Percentiles rank a stretch among this genome's conserved stretches.
These are phyloP conservation scores for Solanum sparsipilum DNA, from an alignment of 257 asterid species.

Conservation along the genomic window DNA sequence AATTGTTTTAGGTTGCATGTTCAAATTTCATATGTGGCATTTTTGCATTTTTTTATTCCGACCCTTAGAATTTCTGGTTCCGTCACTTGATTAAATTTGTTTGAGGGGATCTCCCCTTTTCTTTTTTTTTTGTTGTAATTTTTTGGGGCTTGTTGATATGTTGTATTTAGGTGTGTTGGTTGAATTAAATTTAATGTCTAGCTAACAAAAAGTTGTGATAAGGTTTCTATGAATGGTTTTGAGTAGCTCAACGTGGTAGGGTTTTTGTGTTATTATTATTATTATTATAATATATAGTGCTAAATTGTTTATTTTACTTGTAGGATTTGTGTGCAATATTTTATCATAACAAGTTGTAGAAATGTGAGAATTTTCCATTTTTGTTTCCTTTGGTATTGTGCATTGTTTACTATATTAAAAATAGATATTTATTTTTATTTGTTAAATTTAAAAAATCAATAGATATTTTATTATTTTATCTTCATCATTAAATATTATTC, in stretches of 20 bases:
- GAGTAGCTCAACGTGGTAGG: not conserved
- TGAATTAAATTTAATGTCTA: not conserved
- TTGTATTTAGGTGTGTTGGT: not conserved
- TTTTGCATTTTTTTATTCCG: not conserved
- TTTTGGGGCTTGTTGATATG: not conserved
- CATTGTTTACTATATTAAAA: not conserved
- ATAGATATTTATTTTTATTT: too few species aligned
- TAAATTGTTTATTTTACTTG: not conserved
- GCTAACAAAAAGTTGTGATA: not conserved
- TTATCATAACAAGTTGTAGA: not conserved
- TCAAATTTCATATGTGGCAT: not conserved
- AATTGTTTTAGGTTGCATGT: not conserved
- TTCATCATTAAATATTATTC: not conserved
- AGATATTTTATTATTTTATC: not conserved
- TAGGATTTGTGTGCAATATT: not conserved
- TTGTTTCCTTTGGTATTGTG: not conserved
- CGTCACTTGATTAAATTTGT: not conserved
- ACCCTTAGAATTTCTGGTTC: not conserved
- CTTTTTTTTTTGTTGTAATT: not conserved
- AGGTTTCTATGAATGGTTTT: not conserved
- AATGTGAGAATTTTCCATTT: not conserved
- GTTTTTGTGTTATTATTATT: not conserved
- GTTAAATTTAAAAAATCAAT: not conserved
- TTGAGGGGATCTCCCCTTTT: not conserved
- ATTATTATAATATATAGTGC: not conserved